phyloP scores from a whole-genome alignment of 768 basidiomycete species.

The Suillus discolor region DNA sequence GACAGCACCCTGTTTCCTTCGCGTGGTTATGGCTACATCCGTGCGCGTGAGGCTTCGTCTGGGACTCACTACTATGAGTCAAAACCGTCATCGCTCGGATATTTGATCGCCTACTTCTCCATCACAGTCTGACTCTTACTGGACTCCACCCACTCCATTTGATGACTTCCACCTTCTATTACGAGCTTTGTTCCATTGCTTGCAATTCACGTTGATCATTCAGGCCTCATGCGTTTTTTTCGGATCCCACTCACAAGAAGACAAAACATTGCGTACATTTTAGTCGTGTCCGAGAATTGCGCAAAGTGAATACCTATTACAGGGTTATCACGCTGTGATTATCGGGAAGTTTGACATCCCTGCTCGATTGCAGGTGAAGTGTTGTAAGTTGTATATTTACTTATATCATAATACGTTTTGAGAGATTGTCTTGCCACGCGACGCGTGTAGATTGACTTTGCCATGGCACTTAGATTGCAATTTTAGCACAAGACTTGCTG shows the following conservation, averaged over 20 bases:
- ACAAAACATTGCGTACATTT: background rate
- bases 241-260: background rate
- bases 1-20: background rate
- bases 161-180: slow-evolving; percentile 1
- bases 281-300: background rate
- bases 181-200: slow-evolving; percentile 5
- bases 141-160: background rate
- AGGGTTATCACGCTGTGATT: background rate
- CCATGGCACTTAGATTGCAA: background rate
- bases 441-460: background rate
- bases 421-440: background rate
- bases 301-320: background rate
- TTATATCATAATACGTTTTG: background rate
- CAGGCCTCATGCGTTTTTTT: background rate
- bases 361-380: background rate
- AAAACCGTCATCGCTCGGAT: background rate
- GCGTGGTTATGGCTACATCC: background rate
- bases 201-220: background rate
- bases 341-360: background rate
- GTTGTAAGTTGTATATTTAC: background rate
- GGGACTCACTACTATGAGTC: background rate
- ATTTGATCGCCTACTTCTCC: slow-evolving; percentile 1
- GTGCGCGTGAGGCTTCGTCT: background rate
- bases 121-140: slow-evolving; percentile 1
- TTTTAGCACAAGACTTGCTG: background rate